Evolutionary conservation across 139 green algal genomes (phyloP), one percentile per base, ranked within the genome.

Genomic region (Prasinococcaceae sp.): DNA sequence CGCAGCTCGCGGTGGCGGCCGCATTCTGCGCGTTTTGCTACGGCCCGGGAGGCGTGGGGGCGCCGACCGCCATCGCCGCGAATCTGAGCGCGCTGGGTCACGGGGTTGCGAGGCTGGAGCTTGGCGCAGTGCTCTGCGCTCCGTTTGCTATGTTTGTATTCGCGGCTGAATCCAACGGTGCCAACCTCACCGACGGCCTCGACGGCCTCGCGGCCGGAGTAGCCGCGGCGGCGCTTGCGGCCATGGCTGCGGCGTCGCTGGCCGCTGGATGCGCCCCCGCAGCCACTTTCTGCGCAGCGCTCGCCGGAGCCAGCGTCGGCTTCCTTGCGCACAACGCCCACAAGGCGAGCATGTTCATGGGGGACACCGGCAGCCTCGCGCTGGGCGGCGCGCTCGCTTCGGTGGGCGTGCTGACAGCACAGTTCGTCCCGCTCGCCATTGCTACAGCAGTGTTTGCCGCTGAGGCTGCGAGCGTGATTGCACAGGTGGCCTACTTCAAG

Each of bases 141-240:
- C 42, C 56, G 33, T 42, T 77, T 12, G 46, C 59, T 10, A 41
- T 47, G 1, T 66, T 78, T 40, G 50, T 45, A 2, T 46, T 76
- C 12, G 48, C 61, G 6, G 55, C 68, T 2, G 58, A 68, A 30
- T 66, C 49, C 65, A 80, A 80, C 56, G 69, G 42, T 1, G 65
- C 73, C 29, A 80, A 80, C 55, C 60, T 80, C 44, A 80, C 70
- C 1, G 72, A 80, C 42, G 72, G 72, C 22, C 10, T 78, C 4
- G 72, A 80, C 54, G 72, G 72, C 27, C 54, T 80, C 2, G 65
- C 65, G 1, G 69, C 65, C 10, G 62, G 63, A 9, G 53, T 30
- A 4, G 23, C 32, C 5, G 70, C 70, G 6, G 20, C 61, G 3
- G 55, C 53, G 8, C 54, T 68, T 24, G 26, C 50, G 14, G 66